phyloP scores from a whole-genome alignment of 1,139 yeast genomes.

The Kodamaea plutei region DNA sequence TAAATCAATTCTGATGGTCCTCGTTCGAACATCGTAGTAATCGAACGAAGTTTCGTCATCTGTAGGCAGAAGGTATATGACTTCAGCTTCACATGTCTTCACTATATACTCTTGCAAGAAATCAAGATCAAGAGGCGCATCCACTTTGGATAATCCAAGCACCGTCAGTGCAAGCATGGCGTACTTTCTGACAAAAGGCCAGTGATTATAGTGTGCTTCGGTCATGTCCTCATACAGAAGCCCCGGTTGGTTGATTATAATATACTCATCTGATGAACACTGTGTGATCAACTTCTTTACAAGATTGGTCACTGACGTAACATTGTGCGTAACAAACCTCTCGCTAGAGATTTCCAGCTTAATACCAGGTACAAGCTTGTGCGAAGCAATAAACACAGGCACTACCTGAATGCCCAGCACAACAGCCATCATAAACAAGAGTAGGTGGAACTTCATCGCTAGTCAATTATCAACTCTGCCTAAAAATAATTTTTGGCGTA shows the following conservation, averaged over 20 bases:
- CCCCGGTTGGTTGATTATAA: slow-evolving; percentile 71
- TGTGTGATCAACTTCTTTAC: slow-evolving; percentile 48
- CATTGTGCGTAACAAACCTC: slow-evolving; percentile 17
- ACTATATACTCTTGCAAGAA: slow-evolving; percentile 40
- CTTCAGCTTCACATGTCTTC: slow-evolving; percentile 47
- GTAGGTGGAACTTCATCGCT: slow-evolving; percentile 1
- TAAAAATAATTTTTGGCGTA: too few relatives aligned
- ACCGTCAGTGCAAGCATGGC: slow-evolving; percentile 60
- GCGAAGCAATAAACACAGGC: slow-evolving; percentile 42
- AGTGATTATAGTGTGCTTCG: slow-evolving; percentile 33
- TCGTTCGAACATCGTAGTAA: slow-evolving; percentile 55
- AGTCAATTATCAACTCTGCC: too few relatives aligned
- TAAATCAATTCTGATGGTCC: slow-evolving; percentile 56
- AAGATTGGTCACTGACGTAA: slow-evolving; percentile 36
- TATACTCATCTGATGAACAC: slow-evolving; percentile 68
- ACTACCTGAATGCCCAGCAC: slow-evolving; percentile 16
- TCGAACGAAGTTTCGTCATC: slow-evolving; percentile 39
- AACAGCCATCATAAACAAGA: background rate
- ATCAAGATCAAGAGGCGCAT: slow-evolving; percentile 43
- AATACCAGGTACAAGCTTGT: slow-evolving; percentile 38
- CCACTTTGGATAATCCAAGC: slow-evolving; percentile 55
- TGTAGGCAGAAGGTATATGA: slow-evolving; percentile 32
- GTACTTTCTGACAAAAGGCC: slow-evolving; percentile 54
- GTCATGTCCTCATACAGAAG: slow-evolving; percentile 54
- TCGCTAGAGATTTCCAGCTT: slow-evolving; percentile 23